phyloP scores from a whole-genome alignment of 2,329 filamentous ascomycete species.

The Hypoxylon sp. region DNA sequence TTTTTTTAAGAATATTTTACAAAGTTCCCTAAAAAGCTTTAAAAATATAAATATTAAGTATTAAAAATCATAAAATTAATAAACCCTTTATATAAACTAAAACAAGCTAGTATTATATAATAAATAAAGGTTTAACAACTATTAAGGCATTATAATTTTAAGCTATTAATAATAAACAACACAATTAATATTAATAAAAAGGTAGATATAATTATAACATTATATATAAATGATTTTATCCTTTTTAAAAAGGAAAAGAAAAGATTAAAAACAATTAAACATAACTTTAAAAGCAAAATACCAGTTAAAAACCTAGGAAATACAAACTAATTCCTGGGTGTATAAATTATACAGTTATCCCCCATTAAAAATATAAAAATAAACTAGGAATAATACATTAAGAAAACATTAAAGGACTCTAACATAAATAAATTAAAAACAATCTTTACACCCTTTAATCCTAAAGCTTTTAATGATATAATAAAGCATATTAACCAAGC shows the following conservation, averaged over 20 bases:
- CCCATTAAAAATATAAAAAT: neutral
- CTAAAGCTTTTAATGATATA: neutral
- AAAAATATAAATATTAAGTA: neutral
- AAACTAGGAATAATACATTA: neutral
- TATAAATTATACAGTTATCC: neutral
- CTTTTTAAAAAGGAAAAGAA: neutral
- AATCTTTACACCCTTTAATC: neutral
- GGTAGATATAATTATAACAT: neutral
- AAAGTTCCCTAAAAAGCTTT: neutral
- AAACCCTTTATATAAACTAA: neutral
- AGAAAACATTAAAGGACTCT: neutral
- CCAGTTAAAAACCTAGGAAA: neutral
- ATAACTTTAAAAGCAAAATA: neutral
- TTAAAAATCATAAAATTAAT: slow-evolving; percentile 2
- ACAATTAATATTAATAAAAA: neutral
- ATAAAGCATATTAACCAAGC: neutral
- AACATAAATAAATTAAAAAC: neutral
- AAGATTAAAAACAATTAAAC: neutral
- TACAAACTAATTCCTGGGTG: neutral
- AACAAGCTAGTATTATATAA: neutral
- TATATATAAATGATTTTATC: neutral
- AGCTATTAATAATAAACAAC: neutral
- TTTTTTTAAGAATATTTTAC: neutral
- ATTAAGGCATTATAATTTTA: neutral
- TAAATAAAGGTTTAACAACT: neutral